Evolutionary conservation across 176 grass and related monocot species (phyloP), one percentile per base, ranked within the genome.

Genomic region (Avena sativa): DNA sequence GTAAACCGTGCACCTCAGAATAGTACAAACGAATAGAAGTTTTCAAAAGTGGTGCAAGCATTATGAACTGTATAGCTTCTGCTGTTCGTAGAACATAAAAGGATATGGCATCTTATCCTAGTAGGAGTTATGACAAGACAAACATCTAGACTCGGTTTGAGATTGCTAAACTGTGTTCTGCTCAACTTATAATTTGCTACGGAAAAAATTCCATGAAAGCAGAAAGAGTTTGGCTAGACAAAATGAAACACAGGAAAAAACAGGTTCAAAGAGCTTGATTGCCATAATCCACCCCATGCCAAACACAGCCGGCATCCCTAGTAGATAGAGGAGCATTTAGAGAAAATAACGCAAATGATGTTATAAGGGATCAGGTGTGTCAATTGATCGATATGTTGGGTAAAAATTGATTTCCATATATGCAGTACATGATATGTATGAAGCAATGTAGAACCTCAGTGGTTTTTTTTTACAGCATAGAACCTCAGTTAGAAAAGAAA

Each of bases 351-450:
- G 9, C 4, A 17, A 63, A 52, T 32, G 40, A 19, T 28, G 47
- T 61, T 38, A 63, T 17, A 9, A 73, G 21, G 14, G 55, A 82
- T 15, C 15, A 0, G 51, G n/a, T 55, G 65, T 49, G 12, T 56
- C 38, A 19, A 77, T 47, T 14, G 6, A 67, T 52, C 21, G n/a
- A 66, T 20, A 74, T 63, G n/a, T 55, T 16, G 13, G 20, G 55
- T 67, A 59, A 9, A 7, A 61, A 60, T 43, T 78, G 50, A n/a
- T 73, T 43, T 61, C 55, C 19, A 78, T 71, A 71, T 28, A 88
- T 28, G 28, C 23, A 60, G 50, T 68, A 19, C 23, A 59, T 55
- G 71, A 58, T 13, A 80, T 30, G 57, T 47, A 44, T 55, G 30
- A 76, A 49, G 49, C 1, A 36, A 63, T 83, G 55, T 9, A 55